Evolutionary conservation across 169 alveolate genomes (phyloP).

Genomic region (Plasmodium coatneyi): DNA sequence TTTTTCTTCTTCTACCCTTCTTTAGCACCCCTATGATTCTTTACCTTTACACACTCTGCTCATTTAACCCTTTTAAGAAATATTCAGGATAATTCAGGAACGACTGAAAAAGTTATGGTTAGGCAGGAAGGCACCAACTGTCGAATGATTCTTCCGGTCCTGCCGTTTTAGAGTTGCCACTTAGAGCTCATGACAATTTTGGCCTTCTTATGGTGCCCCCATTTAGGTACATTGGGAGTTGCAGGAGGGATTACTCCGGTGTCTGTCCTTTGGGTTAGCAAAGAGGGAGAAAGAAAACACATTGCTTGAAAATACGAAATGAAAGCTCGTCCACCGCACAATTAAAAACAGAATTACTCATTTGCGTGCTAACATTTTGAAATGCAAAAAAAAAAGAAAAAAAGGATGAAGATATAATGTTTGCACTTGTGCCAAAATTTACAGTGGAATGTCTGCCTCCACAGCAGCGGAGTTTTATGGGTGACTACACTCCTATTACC

Average conservation of each 20-base stretch:
- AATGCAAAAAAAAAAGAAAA: neutral
- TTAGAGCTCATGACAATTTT: neutral
- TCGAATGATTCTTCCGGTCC: neutral
- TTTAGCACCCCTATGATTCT: neutral
- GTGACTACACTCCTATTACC: neutral
- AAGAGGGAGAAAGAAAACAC: neutral
- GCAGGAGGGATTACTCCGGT: slow-evolving; percentile 57
- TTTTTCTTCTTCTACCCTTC: neutral
- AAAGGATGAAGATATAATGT: neutral
- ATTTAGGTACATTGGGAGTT: slow-evolving; percentile 68
- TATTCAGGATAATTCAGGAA: slow-evolving; percentile 59
- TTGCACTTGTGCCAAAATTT: neutral
- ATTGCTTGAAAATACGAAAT: neutral
- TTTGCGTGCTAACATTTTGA: neutral
- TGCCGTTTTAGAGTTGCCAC: neutral
- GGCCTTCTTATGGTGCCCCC: neutral
- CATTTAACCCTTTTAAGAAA: slow-evolving; percentile 27
- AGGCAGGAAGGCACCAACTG: neutral
- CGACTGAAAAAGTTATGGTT: slow-evolving; percentile 66
- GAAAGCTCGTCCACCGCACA: neutral
- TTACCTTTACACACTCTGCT: neutral
- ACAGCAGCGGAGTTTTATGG: neutral
- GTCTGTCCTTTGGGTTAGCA: slow-evolving; percentile 62
- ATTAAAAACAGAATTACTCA: neutral
- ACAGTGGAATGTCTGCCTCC: neutral